A percentile compares a stretch with the other conserved stretches of the same genome.
Conservation (phyloP, 352 stramenopile genomes). For the Globisporangium okanoganense region DNA sequence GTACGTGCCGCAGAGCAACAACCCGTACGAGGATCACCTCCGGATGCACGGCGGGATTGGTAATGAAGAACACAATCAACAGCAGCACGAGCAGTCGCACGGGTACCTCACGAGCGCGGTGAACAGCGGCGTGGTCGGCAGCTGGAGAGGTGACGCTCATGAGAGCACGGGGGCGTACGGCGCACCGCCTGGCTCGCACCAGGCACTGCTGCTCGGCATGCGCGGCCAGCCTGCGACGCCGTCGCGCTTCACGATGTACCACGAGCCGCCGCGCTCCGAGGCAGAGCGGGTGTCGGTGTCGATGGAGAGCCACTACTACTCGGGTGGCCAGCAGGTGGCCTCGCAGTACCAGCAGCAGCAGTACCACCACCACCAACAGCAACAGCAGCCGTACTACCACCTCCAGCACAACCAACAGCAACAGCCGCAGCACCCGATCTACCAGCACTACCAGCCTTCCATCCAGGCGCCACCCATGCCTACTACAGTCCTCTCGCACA, state of each 20-base stretch:
- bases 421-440: slow-evolving; percentile 4
- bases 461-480: neutral
- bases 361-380: slow-evolving; percentile 3
- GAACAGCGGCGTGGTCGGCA: neutral
- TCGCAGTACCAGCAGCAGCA: slow-evolving; percentile 6
- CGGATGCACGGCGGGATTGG: neutral
- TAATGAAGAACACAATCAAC: slow-evolving; percentile 8
- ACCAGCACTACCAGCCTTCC: neutral
- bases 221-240: neutral
- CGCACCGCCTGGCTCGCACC: slow-evolving; percentile 12
- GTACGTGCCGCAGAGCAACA: neutral
- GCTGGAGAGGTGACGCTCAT: neutral
- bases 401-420: neutral
- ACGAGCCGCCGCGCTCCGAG: slow-evolving; percentile 3
- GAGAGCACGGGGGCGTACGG: slow-evolving; percentile 8
- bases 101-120: slow-evolving; percentile 1
- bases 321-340: neutral
- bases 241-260: slow-evolving; percentile 15
- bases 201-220: slow-evolving; percentile 15
- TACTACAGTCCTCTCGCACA: neutral
- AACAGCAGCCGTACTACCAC: neutral
- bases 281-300: neutral
- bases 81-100: slow-evolving; percentile 9
- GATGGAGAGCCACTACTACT: slow-evolving; percentile 6
- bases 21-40: slow-evolving; percentile 6